Evolutionary conservation across 2,329 filamentous ascomycete species (phyloP).

Genomic region (Trichoderma sp.): DNA sequence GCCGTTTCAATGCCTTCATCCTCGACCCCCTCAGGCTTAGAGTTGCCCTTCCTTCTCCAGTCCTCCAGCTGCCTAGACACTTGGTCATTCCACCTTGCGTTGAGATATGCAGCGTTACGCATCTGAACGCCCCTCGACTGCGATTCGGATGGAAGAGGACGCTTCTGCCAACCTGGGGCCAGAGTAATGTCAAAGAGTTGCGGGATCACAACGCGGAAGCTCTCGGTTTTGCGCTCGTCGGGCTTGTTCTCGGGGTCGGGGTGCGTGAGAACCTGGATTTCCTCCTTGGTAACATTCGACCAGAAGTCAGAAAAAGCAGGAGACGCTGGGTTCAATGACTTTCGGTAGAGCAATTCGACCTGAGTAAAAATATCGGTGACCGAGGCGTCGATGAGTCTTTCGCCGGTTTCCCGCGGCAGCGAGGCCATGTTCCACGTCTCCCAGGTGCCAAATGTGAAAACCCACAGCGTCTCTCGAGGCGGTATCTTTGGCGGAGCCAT

Average conservation of each 20-base stretch:
- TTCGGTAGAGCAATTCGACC: constrained; percentile 46
- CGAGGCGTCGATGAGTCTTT: constrained; percentile 37
- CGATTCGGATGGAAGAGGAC: constrained; percentile 42
- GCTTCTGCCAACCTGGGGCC: constrained; percentile 50
- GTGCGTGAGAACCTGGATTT: constrained; percentile 29
- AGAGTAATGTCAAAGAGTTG: constrained; percentile 53
- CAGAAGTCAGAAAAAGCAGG: constrained; percentile 47
- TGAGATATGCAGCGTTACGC: constrained; percentile 52
- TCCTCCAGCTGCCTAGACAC: constrained; percentile 40
- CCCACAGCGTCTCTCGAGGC: constrained; percentile 50
- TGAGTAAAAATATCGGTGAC: constrained; percentile 42
- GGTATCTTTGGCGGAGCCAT: constrained; percentile 32
- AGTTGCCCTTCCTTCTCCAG: constrained; percentile 45
- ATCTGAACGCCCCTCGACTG: constrained; percentile 51
- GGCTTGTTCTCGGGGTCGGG: constrained; percentile 25
- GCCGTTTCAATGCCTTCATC: constrained; percentile 24
- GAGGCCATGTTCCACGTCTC: constrained; percentile 53
- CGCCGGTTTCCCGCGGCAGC: constrained; percentile 41
- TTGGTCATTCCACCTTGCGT: constrained; percentile 48
- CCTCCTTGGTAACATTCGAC: constrained; percentile 29
- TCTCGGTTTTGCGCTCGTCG: constrained; percentile 34
- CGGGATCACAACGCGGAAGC: constrained; percentile 52
- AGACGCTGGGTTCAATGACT: constrained; percentile 41
- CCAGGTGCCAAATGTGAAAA: constrained; percentile 54
- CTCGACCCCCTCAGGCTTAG: constrained; percentile 39